phyloP scores from a whole-genome alignment of 225 moss, liverwort and hornwort genomes.

The Polytrichum formosum region DNA sequence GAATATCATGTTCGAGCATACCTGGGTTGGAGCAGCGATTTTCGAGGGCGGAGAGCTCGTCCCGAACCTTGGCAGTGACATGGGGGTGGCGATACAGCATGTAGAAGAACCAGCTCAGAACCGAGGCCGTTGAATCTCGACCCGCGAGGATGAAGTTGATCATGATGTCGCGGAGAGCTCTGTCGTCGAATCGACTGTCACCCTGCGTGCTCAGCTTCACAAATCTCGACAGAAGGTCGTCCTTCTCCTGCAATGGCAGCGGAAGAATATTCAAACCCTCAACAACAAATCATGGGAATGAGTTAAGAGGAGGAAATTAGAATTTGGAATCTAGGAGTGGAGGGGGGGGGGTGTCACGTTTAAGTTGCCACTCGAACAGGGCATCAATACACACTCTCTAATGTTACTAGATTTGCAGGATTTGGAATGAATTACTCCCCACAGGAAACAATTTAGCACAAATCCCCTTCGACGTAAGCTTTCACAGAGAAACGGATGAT shows the following conservation, averaged over 20 bases:
- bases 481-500: not conserved
- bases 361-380: too few relatives aligned
- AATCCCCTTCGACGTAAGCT: too few relatives aligned
- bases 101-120: slow-evolving; percentile 33
- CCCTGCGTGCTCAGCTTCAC: slow-evolving; percentile 40
- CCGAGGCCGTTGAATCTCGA: slow-evolving; percentile 18
- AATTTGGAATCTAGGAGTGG: too few relatives aligned
- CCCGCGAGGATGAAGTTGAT: slow-evolving; percentile 35
- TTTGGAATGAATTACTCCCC: too few relatives aligned
- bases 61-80: slow-evolving; percentile 12
- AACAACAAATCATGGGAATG: too few relatives aligned
- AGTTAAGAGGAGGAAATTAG: too few relatives aligned
- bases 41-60: not conserved
- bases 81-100: slow-evolving; percentile 25
- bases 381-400: too few relatives aligned
- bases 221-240: slow-evolving; percentile 51
- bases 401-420: too few relatives aligned
- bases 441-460: too few relatives aligned
- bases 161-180: slow-evolving; percentile 41
- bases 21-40: not conserved
- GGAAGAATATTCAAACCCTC: too few relatives aligned
- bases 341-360: too few relatives aligned
- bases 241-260: slow-evolving; percentile 20
- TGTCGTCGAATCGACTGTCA: slow-evolving; percentile 27
- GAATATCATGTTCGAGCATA: not conserved